phyloP scores from a whole-genome alignment of 768 basidiomycete genomes.

The Lactifluus rugatus region DNA sequence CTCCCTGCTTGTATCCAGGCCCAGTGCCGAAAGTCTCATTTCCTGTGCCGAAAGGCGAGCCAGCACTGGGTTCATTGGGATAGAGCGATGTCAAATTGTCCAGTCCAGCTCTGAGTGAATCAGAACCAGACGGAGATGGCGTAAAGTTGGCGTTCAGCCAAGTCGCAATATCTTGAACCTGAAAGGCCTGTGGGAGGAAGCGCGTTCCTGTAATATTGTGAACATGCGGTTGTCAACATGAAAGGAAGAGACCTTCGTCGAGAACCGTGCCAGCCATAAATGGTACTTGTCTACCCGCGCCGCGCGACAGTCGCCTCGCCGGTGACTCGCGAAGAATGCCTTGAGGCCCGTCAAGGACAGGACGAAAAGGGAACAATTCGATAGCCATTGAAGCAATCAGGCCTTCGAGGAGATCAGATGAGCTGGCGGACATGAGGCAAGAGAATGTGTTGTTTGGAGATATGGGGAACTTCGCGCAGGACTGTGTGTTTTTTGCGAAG shows the following conservation, averaged over 20 bases:
- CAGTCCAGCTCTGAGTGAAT: conserved; percentile 18
- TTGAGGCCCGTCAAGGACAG: conserved; percentile 34
- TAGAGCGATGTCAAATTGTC: conserved; percentile 31
- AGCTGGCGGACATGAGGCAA: conserved; percentile 24
- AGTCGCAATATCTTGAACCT: not conserved
- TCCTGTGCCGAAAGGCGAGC: conserved; percentile 40
- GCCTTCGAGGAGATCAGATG: conserved; percentile 16
- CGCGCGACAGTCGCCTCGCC: conserved; percentile 26
- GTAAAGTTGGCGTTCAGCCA: conserved; percentile 14
- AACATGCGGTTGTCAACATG: not conserved
- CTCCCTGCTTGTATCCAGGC: conserved; percentile 31
- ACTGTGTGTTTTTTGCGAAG: conserved; percentile 31
- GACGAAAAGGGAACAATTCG: conserved; percentile 29
- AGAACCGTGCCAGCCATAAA: conserved; percentile 37
- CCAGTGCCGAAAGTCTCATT: conserved; percentile 36
- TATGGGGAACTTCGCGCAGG: conserved; percentile 24
- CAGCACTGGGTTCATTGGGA: conserved; percentile 33
- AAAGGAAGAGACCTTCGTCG: conserved; percentile 34
- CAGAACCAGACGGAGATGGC: conserved; percentile 13
- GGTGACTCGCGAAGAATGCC: conserved; percentile 34
- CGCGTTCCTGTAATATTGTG: conserved; percentile 26
- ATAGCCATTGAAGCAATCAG: conserved; percentile 22
- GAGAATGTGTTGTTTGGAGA: conserved; percentile 28
- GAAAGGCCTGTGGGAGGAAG: conserved; percentile 26
- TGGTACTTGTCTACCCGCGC: conserved; percentile 32